Conservation (phyloP, 73 alveolate genomes). For the Symbiodinium pilosum region DNA sequence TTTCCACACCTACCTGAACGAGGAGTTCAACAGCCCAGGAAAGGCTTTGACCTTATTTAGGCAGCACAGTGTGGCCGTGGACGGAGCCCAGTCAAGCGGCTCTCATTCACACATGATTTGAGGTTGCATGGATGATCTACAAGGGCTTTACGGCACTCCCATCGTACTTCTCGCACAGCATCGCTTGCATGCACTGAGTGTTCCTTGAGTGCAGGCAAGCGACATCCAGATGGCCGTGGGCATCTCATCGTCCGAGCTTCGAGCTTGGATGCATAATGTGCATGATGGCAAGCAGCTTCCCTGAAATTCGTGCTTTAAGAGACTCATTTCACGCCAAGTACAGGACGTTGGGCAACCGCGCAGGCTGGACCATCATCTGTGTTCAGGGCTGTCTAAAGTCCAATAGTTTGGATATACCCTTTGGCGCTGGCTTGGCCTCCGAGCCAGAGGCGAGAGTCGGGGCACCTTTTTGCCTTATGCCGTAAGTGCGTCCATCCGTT, state of each 20-base stretch:
- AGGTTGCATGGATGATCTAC: constrained; percentile 81
- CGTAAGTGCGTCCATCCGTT: not conserved
- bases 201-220: constrained; percentile 44
- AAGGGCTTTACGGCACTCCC: constrained; percentile 48
- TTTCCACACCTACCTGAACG: constrained; percentile 74
- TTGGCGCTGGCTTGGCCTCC: no score
- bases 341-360: constrained; percentile 82
- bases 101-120: no score
- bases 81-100: no score
- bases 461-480: no score
- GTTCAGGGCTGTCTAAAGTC: no score
- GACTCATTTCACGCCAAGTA: no score
- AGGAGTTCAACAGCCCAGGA: constrained; percentile 63
- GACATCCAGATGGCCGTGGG: constrained; percentile 72
- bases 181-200: not conserved
- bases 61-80: no score
- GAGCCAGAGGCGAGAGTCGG: no score
- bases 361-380: constrained; percentile 37
- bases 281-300: no score
- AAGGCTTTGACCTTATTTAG: no score
- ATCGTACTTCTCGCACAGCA: not conserved
- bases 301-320: no score
- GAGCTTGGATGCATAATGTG: not conserved
- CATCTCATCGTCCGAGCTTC: constrained; percentile 44
- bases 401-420: no score